phyloP scores from a whole-genome alignment of 208 protist genomes.

The Trypanosoma melophagium region DNA sequence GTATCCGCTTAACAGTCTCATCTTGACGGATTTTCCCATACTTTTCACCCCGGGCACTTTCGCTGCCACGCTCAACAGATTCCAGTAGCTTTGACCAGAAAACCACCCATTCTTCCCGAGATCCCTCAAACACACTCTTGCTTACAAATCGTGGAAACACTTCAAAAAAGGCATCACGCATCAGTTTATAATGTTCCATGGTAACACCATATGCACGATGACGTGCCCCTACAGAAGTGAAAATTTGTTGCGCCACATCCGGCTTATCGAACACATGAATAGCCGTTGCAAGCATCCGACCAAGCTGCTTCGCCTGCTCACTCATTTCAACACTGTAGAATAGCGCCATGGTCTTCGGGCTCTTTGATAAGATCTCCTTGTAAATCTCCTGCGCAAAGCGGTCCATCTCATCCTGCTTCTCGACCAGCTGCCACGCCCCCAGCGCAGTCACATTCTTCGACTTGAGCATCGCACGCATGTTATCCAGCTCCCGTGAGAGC shows the following conservation, averaged over 20 bases:
- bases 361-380: conserved; percentile 52
- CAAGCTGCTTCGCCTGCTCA: conserved; percentile 58
- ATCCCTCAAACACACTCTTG: conserved; percentile 44
- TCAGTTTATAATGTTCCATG: conserved; percentile 41
- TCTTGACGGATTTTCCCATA: conserved; percentile 50
- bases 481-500: conserved; percentile 64
- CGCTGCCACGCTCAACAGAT: conserved; percentile 50
- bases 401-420: conserved; percentile 51
- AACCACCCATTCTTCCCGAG: conserved; percentile 61
- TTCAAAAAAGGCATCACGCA: conserved; percentile 66
- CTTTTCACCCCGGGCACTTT: conserved; percentile 51
- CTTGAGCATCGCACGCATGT: conserved; percentile 52
- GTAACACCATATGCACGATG: conserved; percentile 71
- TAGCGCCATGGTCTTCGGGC: conserved; percentile 46
- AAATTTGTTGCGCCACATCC: conserved; percentile 56
- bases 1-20: conserved; percentile 45
- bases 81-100: conserved; percentile 63
- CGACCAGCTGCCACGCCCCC: conserved; percentile 64
- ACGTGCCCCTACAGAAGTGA: conserved; percentile 53
- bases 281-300: conserved; percentile 64
- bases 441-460: conserved; percentile 53
- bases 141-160: conserved; percentile 76
- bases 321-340: conserved; percentile 64
- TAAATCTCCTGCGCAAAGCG: conserved; percentile 61
- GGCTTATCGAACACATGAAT: conserved; percentile 73